Base-by-base conservation (phyloP, 148 eudicot genomes). In the Tetragonia tetragonoides region DNA sequence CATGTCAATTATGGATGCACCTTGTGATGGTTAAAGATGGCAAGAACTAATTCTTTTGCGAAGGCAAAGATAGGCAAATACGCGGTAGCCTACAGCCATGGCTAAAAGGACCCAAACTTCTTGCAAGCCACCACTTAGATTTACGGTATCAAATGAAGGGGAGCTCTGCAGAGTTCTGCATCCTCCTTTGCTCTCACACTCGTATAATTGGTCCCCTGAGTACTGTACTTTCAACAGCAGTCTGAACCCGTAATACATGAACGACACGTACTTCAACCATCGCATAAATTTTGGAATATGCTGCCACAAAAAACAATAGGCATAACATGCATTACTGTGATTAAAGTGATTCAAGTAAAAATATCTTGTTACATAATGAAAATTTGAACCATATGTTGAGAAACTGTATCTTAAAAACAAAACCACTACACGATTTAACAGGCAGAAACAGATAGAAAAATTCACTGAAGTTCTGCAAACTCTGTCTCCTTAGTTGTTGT, bases 91-190 rank as follows among this genome's bases (percentile, higher is more conserved):
- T 10, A 96, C 5, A 12, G 98, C 89, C 99, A 96, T 96, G 54
- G 88, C 97, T 39, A 91, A 77, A 37, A 96, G 87, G 14, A 93
- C 74, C 99, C 99, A 96, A 75, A 96, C 98, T 87, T 96, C 99
- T 79, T 87, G 66, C 46, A 91, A 74, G 16, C 98, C 97, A 20
- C 99, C 98, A 44, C 78, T 83, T 67, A 95, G 85, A 75, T 87
- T 85, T 1, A 95, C 86, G 0, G 97, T 95, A 81, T 91, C 98
- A 39, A 95, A 95, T 9, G 99, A 93, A 34, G 99, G 98, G 1
- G 99, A 96, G 79, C 89, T 96, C 81, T 96, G 99, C 68, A 96
- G 65, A 23, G 75, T 76, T 74, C 87, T 82, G 81, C 99, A 96
- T 23, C 98, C 99, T 38, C 87, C 88, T 61, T 67, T 74, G 90